A percentile compares a stretch with the other conserved stretches of the same genome.
These are phyloP conservation scores for Fusarium clavum DNA, from an alignment of 2,329 filamentous ascomycete genomes.

Conservation along the genomic window DNA sequence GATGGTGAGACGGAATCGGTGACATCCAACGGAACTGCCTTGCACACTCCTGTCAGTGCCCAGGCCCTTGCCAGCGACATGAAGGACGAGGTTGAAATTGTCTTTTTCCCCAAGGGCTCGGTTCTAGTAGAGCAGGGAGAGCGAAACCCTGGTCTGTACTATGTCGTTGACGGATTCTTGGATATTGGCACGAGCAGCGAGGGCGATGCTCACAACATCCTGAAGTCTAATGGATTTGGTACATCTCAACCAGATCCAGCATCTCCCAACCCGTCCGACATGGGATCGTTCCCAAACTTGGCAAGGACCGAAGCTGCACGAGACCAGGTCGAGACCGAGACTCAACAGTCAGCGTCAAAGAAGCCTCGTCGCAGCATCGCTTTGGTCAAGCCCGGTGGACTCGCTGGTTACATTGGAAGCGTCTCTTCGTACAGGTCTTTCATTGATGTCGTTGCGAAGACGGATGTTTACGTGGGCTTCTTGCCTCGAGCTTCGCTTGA, in stretches of 20 bases:
- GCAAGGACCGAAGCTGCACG: constrained; percentile 46
- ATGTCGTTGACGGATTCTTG: constrained; percentile 96
- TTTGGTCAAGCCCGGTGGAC: constrained; percentile 91
- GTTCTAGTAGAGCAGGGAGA: constrained; percentile 97
- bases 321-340: constrained; percentile 50
- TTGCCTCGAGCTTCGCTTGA: constrained; percentile 87
- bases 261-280: constrained; percentile 38
- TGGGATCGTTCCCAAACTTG: constrained; percentile 48
- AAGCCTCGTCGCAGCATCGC: constrained; percentile 76
- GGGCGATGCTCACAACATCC: constrained; percentile 50
- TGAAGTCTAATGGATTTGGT: constrained; percentile 46
- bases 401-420: constrained; percentile 94
- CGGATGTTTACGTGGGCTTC: constrained; percentile 97
- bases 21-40: constrained; percentile 75
- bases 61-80: constrained; percentile 80
- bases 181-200: constrained; percentile 83
- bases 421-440: constrained; percentile 96
- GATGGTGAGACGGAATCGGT: constrained; percentile 91
- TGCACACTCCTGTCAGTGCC: constrained; percentile 71
- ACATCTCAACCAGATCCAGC: constrained; percentile 35
- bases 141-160: constrained; percentile 95
- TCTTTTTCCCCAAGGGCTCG: constrained; percentile 94
- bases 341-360: constrained; percentile 60
- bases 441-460: constrained; percentile 96
- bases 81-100: constrained; percentile 93